Evolutionary conservation across 2,329 filamentous ascomycete species (phyloP), one percentile per base, ranked within the genome.

Genomic region (Epichloe hybrida): DNA sequence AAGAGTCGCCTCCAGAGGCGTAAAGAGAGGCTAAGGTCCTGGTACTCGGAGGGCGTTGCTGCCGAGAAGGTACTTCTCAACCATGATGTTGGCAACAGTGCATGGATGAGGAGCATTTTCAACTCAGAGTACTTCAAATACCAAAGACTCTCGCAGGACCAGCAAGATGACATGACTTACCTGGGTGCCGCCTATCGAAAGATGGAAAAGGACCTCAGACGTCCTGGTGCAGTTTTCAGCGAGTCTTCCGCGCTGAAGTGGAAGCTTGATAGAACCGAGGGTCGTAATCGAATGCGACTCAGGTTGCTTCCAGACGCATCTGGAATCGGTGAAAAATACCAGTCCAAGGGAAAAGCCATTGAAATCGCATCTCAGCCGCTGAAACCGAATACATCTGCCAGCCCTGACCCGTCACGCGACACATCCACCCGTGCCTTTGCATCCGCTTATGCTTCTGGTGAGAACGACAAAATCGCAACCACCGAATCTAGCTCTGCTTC

Each of bases 91-190:
- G 86, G 88, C 0, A 91, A 93, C 51, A 84, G 80, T 40, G 84
- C 91, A 53, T 98, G 91, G 93, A 86, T 91, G 72, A 88, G 90
- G 59, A 97, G 95, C 59, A 95, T 98, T 40, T 93, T 91, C 65
- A 83, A 85, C 46, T 88, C 91, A 0, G 93, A 98, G 64, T 84
- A 93, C 57, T 79, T 91, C 62, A 97, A 95, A 64, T 84, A 95
- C 56, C 91, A 97, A 64, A 78, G 93, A 54, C 77, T 87, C 15
- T 70, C 89, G 50, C 93, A 98, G 66, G 94, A 98, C 60, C 88
- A 95, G 60, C 89, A 96, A 59, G 93, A 98, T 62, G 91, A 90
- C 60, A 77, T 87, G 52, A 75, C 77, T 1, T 96, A 88, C 62
- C 77, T 94, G 54, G 79, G 80, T 41, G 81, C 86, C 0, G 77